A percentile compares a stretch with the other conserved stretches of the same genome.
phyloP scores from a whole-genome alignment of 768 basidiomycete species.

The Rhodocollybia butyracea region DNA sequence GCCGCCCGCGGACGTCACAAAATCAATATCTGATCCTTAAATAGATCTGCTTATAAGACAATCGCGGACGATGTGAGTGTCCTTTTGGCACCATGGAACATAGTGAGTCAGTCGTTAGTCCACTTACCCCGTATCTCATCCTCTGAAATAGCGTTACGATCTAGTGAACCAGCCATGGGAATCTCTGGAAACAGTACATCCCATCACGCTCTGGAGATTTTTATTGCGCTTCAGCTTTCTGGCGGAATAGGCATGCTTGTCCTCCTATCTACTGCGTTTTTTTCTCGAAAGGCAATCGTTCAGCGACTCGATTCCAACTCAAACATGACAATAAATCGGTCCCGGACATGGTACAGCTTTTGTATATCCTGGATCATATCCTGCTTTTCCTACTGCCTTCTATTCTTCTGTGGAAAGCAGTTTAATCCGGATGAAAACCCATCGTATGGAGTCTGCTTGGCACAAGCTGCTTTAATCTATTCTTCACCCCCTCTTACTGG shows the following conservation, averaged over 20 bases:
- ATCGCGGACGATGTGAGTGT: too few relatives aligned
- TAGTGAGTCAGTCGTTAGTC: too few relatives aligned
- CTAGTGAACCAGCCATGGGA: not conserved
- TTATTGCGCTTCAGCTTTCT: not conserved
- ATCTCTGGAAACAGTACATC: not conserved
- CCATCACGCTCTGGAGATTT: not conserved
- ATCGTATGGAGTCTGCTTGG: slow-evolving; percentile 4
- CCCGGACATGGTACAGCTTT: not conserved
- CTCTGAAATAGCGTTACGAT: not conserved
- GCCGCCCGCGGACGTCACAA: too few relatives aligned
- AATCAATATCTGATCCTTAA: too few relatives aligned
- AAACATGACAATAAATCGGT: not conserved
- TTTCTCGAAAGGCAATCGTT: not conserved
- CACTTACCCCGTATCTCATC: too few relatives aligned
- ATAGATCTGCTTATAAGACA: too few relatives aligned
- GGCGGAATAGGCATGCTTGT: not conserved
- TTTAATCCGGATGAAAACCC: not conserved
- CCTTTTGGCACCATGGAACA: too few relatives aligned
- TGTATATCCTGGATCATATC: slow-evolving; percentile 12
- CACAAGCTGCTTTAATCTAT: slow-evolving; percentile 9
- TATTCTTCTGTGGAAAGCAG: slow-evolving; percentile 8
- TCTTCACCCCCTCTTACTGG: slow-evolving; percentile 6
- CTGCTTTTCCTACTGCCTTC: slow-evolving; percentile 8
- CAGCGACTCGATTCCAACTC: not conserved
- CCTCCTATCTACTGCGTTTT: not conserved